Conservation (phyloP, 169 alveolate genomes). For the Plasmodium vivax region DNA sequence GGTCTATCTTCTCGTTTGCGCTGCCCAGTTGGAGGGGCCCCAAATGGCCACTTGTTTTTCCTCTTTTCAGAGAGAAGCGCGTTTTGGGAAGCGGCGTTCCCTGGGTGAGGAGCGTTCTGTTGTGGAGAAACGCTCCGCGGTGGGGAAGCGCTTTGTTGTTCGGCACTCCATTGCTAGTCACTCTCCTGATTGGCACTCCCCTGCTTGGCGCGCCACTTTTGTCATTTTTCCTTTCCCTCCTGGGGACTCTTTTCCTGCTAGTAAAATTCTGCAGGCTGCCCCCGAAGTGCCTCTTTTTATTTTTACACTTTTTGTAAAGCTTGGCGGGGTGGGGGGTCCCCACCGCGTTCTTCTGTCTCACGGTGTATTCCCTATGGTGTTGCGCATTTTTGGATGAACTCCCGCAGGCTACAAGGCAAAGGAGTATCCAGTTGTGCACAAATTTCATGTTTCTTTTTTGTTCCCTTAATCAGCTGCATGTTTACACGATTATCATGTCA, state of each 20-base stretch:
- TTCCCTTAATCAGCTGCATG: neutral
- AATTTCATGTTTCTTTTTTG: slow-evolving; percentile 20
- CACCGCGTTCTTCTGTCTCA: neutral
- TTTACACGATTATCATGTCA: neutral
- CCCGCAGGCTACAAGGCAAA: neutral
- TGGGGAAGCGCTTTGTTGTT: neutral
- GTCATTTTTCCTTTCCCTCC: slow-evolving; percentile 10
- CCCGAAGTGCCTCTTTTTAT: neutral
- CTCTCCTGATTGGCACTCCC: neutral
- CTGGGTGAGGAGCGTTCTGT: neutral
- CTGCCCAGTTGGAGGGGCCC: neutral
- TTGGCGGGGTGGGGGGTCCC: neutral
- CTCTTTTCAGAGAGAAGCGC: neutral
- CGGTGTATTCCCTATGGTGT: neutral
- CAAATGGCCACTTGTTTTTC: neutral
- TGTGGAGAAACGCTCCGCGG: neutral
- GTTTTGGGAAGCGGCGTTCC: neutral
- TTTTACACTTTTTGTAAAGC: neutral
- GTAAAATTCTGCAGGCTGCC: neutral
- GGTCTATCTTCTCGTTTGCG: neutral
- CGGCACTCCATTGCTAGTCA: neutral
- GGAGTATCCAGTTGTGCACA: neutral
- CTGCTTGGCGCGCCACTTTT: neutral
- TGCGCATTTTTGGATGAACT: slow-evolving; percentile 4
- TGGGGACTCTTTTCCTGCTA: neutral